A percentile compares a stretch with the other conserved stretches of the same genome.
These are phyloP conservation scores for Fusarium caatingaense DNA, from an alignment of 2,329 filamentous ascomycete species.

Conservation along the genomic window DNA sequence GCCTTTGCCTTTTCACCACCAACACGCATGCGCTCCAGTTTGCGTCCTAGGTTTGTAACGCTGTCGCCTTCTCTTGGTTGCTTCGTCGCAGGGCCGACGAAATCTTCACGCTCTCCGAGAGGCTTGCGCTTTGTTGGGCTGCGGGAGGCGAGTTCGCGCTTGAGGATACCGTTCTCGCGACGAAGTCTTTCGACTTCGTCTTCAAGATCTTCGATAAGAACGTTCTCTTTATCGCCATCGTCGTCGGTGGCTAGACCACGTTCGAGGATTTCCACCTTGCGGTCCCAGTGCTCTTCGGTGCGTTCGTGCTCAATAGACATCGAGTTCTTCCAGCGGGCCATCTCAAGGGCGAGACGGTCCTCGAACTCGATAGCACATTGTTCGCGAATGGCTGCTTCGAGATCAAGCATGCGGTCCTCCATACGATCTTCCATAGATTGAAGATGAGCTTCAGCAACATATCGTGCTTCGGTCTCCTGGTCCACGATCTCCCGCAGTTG, in stretches of 20 bases:
- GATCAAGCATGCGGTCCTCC: conserved; percentile 71
- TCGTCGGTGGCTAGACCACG: conserved; percentile 59
- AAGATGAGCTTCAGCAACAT: conserved; percentile 79
- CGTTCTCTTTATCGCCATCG: conserved; percentile 71
- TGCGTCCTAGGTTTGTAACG: conserved; percentile 56
- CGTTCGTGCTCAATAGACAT: conserved; percentile 83
- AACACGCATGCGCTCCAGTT: conserved; percentile 64
- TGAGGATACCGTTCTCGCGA: conserved; percentile 71
- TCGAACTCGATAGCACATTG: conserved; percentile 93
- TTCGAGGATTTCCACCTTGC: conserved; percentile 78
- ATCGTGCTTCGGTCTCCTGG: conserved; percentile 75
- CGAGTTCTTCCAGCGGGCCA: conserved; percentile 82
- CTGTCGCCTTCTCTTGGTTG: conserved; percentile 35
- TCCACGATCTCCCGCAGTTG: conserved; percentile 37
- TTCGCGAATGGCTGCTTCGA: conserved; percentile 88
- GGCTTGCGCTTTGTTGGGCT: conserved; percentile 72
- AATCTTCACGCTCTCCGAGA: conserved; percentile 65
- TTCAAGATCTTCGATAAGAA: conserved; percentile 72
- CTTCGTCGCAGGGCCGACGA: conserved; percentile 41
- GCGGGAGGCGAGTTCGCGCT: conserved; percentile 71
- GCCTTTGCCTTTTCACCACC: conserved; percentile 50
- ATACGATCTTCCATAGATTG: conserved; percentile 76
- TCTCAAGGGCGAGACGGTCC: conserved; percentile 76
- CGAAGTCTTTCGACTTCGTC: conserved; percentile 77
- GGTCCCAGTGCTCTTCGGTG: conserved; percentile 86